Percentiles rank a stretch among this genome's conserved stretches.
These are phyloP conservation scores for Epichloe sp. DNA, from an alignment of 2,329 filamentous ascomycete genomes.

Conservation along the genomic window DNA sequence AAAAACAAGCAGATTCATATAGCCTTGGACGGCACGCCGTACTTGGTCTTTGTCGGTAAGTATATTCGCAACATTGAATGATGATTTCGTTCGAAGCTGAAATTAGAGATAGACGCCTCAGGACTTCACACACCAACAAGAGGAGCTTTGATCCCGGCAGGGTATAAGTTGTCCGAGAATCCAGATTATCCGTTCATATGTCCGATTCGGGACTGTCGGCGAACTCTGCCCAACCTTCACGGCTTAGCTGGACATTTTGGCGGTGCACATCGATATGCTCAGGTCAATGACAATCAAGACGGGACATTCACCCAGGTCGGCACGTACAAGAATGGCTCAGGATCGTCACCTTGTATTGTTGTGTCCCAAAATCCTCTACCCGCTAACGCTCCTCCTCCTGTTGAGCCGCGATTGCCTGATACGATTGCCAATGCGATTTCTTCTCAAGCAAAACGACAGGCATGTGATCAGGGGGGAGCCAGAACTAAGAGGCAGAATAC, in stretches of 20 bases:
- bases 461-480: neutral
- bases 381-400: conserved; percentile 7
- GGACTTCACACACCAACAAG: neutral
- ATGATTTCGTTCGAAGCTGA: neutral
- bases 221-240: conserved; percentile 12
- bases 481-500: neutral
- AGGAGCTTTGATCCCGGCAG: conserved; percentile 21
- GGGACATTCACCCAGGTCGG: conserved; percentile 23
- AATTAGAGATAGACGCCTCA: neutral
- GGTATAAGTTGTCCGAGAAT: conserved; percentile 16
- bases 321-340: conserved; percentile 12
- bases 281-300: conserved; percentile 28
- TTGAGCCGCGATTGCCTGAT: conserved; percentile 1
- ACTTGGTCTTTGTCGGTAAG: neutral
- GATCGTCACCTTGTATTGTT: conserved; percentile 15
- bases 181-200: conserved; percentile 19
- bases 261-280: conserved; percentile 13
- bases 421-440: neutral
- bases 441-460: neutral
- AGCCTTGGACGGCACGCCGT: conserved; percentile 2
- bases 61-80: neutral
- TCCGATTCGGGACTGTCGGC: conserved; percentile 24
- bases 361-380: conserved; percentile 15
- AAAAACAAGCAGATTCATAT: neutral
- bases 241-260: conserved; percentile 15